These are phyloP conservation scores for Guadua angustifolia DNA, from an alignment of 176 grass and related monocot genomes.

Conservation along the genomic window DNA sequence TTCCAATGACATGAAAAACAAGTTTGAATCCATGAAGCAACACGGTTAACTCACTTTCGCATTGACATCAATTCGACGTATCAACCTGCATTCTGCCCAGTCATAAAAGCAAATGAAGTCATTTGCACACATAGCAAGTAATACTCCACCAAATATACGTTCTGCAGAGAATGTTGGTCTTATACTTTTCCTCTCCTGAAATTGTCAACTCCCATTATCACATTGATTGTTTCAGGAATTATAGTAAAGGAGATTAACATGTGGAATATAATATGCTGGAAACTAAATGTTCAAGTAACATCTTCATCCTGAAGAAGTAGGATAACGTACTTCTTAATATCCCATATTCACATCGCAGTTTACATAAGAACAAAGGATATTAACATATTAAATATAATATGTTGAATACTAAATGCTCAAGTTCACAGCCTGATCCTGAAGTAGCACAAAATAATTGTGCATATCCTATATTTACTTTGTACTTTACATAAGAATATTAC, in stretches of 20 bases:
- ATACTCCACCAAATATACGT: slow-evolving; percentile 84
- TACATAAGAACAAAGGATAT: neutral
- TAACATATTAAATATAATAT: slow-evolving; percentile 23
- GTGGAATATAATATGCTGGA: neutral
- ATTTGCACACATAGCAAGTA: slow-evolving; percentile 97
- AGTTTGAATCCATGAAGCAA: slow-evolving; percentile 4
- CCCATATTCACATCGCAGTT: neutral
- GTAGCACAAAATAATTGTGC: slow-evolving; percentile 4
- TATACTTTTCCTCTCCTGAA: slow-evolving; percentile 97
- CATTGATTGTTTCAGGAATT: slow-evolving; percentile 32
- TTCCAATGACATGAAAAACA: slow-evolving; percentile 28
- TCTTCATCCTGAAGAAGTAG: neutral
- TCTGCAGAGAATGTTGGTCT: slow-evolving; percentile 86
- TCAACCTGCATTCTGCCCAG: slow-evolving; percentile 88
- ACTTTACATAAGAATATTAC: neutral
- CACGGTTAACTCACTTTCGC: slow-evolving; percentile 60
- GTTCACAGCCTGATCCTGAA: neutral
- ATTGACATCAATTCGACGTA: slow-evolving; percentile 97
- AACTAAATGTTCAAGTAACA: slow-evolving; percentile 31
- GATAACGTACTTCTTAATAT: neutral
- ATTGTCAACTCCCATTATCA: slow-evolving; percentile 31
- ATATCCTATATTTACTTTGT: slow-evolving; percentile 14
- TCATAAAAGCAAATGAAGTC: slow-evolving; percentile 98
- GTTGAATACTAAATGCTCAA: slow-evolving; percentile 12
- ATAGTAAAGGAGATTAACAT: slow-evolving; percentile 12